phyloP scores from a whole-genome alignment of 2,329 filamentous ascomycete species.

The Colletotrichum navitas region DNA sequence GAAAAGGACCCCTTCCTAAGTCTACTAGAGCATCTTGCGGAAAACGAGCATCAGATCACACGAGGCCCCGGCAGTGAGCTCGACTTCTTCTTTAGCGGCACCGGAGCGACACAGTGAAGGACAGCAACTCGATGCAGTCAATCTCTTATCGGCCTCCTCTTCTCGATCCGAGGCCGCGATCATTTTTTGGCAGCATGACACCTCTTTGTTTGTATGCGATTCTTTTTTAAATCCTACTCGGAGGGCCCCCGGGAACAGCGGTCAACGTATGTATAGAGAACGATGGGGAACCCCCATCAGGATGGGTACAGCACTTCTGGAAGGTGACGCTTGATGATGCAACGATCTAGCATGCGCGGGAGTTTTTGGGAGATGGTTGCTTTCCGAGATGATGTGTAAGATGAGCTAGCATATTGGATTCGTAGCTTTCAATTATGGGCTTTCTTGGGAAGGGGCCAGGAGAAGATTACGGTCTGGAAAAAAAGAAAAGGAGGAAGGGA shows the following conservation, averaged over 20 bases:
- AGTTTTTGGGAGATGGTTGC: conserved; percentile 21
- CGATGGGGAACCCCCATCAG: conserved; percentile 13
- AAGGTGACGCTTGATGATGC: conserved; percentile 22
- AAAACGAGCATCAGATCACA: conserved; percentile 75
- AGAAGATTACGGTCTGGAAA: background rate
- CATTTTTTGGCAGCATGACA: conserved; percentile 21
- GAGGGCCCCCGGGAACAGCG: background rate
- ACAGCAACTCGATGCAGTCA: conserved; percentile 13
- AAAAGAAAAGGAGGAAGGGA: background rate
- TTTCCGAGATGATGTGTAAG: conserved; percentile 32
- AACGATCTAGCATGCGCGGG: conserved; percentile 36
- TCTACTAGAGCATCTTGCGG: conserved; percentile 83
- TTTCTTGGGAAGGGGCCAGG: background rate
- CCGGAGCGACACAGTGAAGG: conserved; percentile 39
- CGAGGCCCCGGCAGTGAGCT: conserved; percentile 79
- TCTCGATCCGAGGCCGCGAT: background rate
- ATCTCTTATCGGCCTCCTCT: background rate
- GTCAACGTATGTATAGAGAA: conserved; percentile 23
- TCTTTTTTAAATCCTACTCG: conserved; percentile 18
- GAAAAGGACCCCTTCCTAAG: conserved; percentile 87
- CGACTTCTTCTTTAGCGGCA: conserved; percentile 76
- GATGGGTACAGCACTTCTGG: conserved; percentile 24
- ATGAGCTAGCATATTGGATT: conserved; percentile 24
- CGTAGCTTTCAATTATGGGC: background rate
- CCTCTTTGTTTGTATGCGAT: conserved; percentile 19